Base-by-base conservation (phyloP, 2,329 filamentous ascomycete genomes). In the Pestalotiopsis sp. region DNA sequence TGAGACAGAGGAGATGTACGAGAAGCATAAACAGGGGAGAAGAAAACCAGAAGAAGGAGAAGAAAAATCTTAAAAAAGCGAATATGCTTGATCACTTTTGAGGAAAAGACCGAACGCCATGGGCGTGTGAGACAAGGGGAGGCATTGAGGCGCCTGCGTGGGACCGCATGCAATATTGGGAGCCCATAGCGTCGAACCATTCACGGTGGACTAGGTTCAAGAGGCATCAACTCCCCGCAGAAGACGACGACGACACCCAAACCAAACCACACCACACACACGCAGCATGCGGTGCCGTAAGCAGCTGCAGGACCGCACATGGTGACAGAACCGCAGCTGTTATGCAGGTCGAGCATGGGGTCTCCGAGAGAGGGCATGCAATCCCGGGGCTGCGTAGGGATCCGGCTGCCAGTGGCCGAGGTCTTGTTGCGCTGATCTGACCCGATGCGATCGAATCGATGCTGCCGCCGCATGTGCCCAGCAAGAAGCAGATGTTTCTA, bases 111-210 rank as follows among this genome's bases (percentile, higher is more conserved):
- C 45, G 49, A 57, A 38, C 38, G 62, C 49, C 27, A 49, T 25
- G 52, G 64, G 27, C 64, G 64, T 56, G 56, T 66, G 64, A 66
- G 57, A 59, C 57, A 66, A 20, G 64, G 45, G 38, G 20, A 39
- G 36, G 64, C 52, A 36, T 60, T 31, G 52, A 60, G 57, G 17
- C 36, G 27, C 38, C 59, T 31, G 66, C 66, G 57, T 63, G 57
- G 66, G 66, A 62, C 57, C 57, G 39, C 66, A 67, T 69, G 73
- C 71, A 70, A 27, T 70, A 71, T 61, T 69, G 66, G 68, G 66
- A 70, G 70, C 67, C 73, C 70, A 73, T 70, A 73, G 72, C 72
- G 73, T 73, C n/a, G 20, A 52, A 56, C 66, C 31, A 31, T 58
- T 56, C 39, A 52, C 64, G 66, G 67, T 67, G 69, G 70, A 68